Evolutionary conservation across 2,329 filamentous ascomycete species (phyloP), one percentile per base, ranked within the genome.

Genomic region (Scopulariopsis brevicaulis): DNA sequence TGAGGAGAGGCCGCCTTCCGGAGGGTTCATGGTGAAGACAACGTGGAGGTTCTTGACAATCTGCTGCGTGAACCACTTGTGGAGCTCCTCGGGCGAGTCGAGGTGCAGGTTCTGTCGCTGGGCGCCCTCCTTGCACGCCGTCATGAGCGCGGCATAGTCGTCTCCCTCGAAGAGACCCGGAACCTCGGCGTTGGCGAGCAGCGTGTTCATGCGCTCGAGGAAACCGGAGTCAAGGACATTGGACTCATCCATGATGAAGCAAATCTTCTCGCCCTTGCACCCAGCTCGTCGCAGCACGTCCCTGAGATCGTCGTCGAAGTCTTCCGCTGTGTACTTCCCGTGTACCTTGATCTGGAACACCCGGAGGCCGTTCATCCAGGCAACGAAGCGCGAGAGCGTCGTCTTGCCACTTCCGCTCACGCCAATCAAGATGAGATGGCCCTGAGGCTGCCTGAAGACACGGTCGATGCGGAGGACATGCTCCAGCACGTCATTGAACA

Each of bases 331-430:
- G 74, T 99, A 99, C 69, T 93, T 96, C 63, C 94, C 94, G 67
- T 99, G 94, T 0, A 99, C 94, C 78, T 99, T 99, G 80, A 99
- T 99, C 74, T 99, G 94, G 80, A 96, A 99, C 48, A 99, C 92
- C 70, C 93, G 96, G 60, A 99, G 80, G 60, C 95, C 95, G 67
- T 99, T 99, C 94, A 99, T 99, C 94, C 94, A 99, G 53, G 94
- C 94, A 60, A 99, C 94, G 63, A 99, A 99, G 59, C 95, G 87
- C 35, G 95, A 97, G 14, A 99, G 75, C 0, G 94, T 99, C 4
- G 94, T 99, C 78, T 99, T 99, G 73, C 94, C 94, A 77, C 90
- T 96, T 64, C 94, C 95, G 70, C 94, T 99, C 58, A 99, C 94
- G 76, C 94, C 94, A 65, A 99, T 99, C 59, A 99, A 80, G 64